phyloP scores from a whole-genome alignment of 495 filamentous ascomycete genomes.

The Penicillium ucsense region DNA sequence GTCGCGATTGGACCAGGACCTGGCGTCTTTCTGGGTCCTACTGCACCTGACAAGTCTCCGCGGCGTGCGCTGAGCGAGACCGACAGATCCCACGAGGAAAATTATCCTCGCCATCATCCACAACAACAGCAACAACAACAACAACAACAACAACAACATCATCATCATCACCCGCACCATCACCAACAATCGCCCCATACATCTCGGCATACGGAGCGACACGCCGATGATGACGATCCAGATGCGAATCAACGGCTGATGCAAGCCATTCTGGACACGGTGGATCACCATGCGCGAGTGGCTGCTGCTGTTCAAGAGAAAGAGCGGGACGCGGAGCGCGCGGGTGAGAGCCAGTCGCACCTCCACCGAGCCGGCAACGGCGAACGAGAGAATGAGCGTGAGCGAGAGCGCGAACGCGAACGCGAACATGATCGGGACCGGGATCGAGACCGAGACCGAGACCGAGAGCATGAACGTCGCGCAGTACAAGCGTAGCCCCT shows the following conservation, averaged over 20 bases:
- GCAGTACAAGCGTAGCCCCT: conserved; percentile 9
- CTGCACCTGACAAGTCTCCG: conserved; percentile 19
- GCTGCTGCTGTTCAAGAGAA: conserved; percentile 27
- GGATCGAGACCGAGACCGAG: conserved; percentile 19
- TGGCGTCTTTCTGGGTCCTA: conserved; percentile 3
- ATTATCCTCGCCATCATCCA: conserved; percentile 1
- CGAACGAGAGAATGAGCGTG: conserved; percentile 6
- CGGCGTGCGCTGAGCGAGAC: conserved; percentile 37
- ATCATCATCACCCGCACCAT: no score
- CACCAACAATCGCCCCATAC: neutral
- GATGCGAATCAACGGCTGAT: conserved; percentile 38
- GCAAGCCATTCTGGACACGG: conserved; percentile 39
- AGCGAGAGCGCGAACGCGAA: conserved; percentile 7
- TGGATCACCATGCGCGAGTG: conserved; percentile 32
- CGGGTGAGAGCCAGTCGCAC: neutral
- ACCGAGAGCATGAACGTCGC: conserved; percentile 20
- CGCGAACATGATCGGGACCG: conserved; percentile 12
- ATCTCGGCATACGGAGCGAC: conserved; percentile 8
- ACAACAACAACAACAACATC: no score
- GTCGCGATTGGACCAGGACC: conserved; percentile 2
- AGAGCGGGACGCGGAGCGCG: conserved; percentile 17
- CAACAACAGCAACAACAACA: no score
- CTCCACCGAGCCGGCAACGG: conserved; percentile 1
- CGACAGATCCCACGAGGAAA: conserved; percentile 15
- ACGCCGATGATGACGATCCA: conserved; percentile 30